Base-by-base conservation (phyloP, 371 early-diverging fungal genomes). In the Apophysomyces trapeziformis region DNA sequence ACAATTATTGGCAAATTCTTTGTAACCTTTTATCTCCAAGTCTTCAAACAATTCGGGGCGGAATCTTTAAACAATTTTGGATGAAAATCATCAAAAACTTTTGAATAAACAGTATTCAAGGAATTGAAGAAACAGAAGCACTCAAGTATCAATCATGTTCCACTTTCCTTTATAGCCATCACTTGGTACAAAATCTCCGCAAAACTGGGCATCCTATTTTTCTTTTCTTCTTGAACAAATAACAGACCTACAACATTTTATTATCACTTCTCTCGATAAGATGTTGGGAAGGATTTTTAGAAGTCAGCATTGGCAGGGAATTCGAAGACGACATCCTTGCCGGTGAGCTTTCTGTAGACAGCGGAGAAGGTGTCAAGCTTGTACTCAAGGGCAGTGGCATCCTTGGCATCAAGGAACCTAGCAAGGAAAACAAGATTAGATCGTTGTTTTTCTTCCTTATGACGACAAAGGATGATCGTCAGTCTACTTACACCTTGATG, bases 271-370 rank as follows among this genome's bases (percentile, higher is more conserved):
- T 16, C 54, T n/a, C 54, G 21, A 50, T n/a, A 50, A 26, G 21
- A 9, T 50, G 16, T 50, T 16, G 54, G 54, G 21, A 50, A 13
- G 41, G 5, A 21, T 50, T 50, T 50, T 50, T 50, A 57, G 18
- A 74, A 58, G 73, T 80, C 80, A 44, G 68, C 70, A 54, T 66
- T 72, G 68, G 85, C 87, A 72, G 91, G 92, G 94, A 98, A 98
- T 87, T 96, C 97, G 78, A 98, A 98, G 72, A 87, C 89, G 76
- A 97, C 97, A 68, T 95, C 96, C 91, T 97, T 98, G 79, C 96
- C 95, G 69, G 98, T 97, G 68, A 97, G 82, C 80, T 92, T 92
- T 84, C 90, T 90, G 95, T 98, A 97, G 67, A 96, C 94, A 66
- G 95, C 89, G 65, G 93, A 85, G 90, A 98, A 96, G 64, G 97